Evolutionary conservation across 2,329 filamentous ascomycete species (phyloP).

Genomic region (Penicillium aurantiogriseum): DNA sequence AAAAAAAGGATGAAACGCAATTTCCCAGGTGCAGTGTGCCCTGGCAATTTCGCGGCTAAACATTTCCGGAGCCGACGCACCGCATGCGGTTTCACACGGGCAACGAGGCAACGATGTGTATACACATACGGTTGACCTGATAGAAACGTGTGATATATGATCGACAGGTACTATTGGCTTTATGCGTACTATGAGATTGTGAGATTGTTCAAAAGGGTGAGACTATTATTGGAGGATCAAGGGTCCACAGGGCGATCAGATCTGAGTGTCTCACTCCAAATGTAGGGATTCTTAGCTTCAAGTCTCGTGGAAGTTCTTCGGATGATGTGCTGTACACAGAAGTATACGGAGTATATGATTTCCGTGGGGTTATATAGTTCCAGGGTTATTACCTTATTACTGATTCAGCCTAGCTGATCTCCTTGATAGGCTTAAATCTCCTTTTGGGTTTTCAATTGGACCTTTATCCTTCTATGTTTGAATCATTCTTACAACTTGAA

Average conservation of each 20-base stretch:
- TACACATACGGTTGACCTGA: not conserved
- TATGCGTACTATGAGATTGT: not conserved
- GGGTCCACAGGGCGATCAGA: constrained; percentile 6
- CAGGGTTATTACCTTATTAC: not conserved
- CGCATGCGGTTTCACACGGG: not conserved
- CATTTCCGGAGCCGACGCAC: not conserved
- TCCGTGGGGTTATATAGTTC: not conserved
- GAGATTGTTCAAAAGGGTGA: not conserved
- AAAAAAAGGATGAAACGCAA: not conserved
- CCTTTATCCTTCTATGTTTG: constrained; percentile 1
- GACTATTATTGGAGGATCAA: not conserved
- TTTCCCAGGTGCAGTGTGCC: not conserved
- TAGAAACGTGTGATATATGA: not conserved
- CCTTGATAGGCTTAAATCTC: not conserved
- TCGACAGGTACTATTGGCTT: constrained; percentile 4
- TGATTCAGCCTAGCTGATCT: not conserved
- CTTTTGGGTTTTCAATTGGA: not conserved
- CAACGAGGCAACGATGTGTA: too few relatives aligned
- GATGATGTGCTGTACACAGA: not conserved
- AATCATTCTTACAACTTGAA: not conserved
- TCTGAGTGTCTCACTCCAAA: not conserved
- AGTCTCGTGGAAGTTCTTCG: not conserved
- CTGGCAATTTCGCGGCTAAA: not conserved
- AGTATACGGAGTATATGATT: not conserved
- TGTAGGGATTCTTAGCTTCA: not conserved